These are phyloP conservation scores for Astrocystis sublimbata DNA, from an alignment of 495 filamentous ascomycete genomes.

Conservation along the genomic window DNA sequence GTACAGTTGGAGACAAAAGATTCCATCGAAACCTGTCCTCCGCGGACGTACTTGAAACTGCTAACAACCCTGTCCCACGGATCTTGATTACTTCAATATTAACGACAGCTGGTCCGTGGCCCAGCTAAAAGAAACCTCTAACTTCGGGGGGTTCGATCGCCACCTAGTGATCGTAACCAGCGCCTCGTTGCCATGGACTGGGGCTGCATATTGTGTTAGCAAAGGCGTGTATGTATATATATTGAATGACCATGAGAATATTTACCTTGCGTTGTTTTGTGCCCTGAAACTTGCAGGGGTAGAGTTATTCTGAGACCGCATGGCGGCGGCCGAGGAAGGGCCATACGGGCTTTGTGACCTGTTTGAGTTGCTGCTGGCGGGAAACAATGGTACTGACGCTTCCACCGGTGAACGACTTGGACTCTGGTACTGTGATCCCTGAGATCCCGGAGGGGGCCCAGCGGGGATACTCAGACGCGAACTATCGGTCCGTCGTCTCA, in stretches of 20 bases:
- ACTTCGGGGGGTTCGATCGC: constrained; percentile 16
- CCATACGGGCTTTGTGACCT: constrained; percentile 34
- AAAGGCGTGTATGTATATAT: background rate
- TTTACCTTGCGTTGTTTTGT: constrained; percentile 53
- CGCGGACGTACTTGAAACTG: constrained; percentile 28
- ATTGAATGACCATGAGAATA: background rate
- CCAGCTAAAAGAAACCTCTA: constrained; percentile 30
- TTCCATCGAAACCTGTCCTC: constrained; percentile 15
- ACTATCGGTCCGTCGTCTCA: constrained; percentile 39
- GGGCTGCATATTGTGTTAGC: constrained; percentile 21
- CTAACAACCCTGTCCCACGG: constrained; percentile 30
- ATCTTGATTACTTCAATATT: constrained; percentile 29
- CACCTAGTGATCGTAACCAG: constrained; percentile 51
- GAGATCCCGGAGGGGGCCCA: constrained; percentile 16
- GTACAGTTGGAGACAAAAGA: constrained; percentile 7
- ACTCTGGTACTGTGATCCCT: constrained; percentile 17
- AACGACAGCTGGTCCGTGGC: constrained; percentile 24
- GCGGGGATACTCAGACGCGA: constrained; percentile 38
- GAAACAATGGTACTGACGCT: constrained; percentile 33
- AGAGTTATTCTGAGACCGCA: constrained; percentile 36
- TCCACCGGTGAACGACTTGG: constrained; percentile 29
- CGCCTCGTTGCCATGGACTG: constrained; percentile 58
- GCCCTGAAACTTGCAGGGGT: constrained; percentile 42
- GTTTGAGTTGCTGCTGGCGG: constrained; percentile 18
- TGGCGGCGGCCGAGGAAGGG: constrained; percentile 15